Conservation (phyloP, 345 rosid genomes). For the Brassica cretica region DNA sequence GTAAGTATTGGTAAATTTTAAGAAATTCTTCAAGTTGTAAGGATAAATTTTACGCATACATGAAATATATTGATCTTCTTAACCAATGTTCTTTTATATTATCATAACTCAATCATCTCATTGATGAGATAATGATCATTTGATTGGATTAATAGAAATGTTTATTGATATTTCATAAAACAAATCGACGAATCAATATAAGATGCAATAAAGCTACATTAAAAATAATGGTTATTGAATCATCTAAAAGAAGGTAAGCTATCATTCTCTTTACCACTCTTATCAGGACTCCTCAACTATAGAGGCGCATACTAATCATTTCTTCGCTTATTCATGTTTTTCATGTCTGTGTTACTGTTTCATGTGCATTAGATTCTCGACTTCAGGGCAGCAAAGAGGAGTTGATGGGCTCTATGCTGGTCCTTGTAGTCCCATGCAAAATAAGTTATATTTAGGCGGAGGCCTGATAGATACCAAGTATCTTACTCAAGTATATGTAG, state of each 20-base stretch:
- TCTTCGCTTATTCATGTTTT: background rate
- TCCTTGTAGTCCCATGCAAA: background rate
- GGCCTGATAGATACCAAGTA: background rate
- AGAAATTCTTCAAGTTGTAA: background rate
- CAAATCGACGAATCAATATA: background rate
- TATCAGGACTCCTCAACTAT: constrained; percentile 5
- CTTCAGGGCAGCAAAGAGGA: background rate
- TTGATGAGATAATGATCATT: background rate
- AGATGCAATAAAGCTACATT: background rate
- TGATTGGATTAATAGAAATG: background rate
- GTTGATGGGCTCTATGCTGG: background rate
- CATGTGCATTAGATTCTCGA: background rate
- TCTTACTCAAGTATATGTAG: too few species aligned
- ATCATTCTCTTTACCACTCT: background rate
- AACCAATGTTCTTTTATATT: background rate
- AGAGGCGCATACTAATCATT: constrained; percentile 1
- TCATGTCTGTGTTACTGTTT: background rate
- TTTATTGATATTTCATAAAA: background rate
- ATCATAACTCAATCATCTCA: background rate
- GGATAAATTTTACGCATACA: background rate
- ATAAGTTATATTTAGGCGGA: background rate
- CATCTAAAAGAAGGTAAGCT: background rate
- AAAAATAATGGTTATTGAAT: background rate
- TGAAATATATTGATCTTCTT: background rate
- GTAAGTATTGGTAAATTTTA: background rate